Conservation (phyloP, 148 eudicot genomes). For the Chenopodium formosanum region DNA sequence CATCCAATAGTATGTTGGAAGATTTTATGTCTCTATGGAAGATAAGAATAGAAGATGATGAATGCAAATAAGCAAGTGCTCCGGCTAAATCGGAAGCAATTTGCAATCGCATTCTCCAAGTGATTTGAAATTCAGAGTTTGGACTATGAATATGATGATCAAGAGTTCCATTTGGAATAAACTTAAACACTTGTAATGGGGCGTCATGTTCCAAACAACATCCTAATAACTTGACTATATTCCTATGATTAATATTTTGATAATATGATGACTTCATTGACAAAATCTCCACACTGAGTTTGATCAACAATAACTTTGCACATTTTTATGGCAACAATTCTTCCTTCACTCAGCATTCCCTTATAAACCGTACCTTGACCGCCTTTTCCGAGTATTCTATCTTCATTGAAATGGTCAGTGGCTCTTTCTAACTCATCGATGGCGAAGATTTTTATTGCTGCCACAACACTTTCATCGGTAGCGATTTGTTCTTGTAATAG, state of each 20-base stretch:
- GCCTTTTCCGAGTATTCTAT: conserved; percentile 25
- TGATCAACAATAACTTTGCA: conserved; percentile 4
- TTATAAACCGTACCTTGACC: conserved; percentile 26
- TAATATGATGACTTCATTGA: conserved; percentile 25
- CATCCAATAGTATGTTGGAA: conserved; percentile 26
- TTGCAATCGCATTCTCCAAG: conserved; percentile 23
- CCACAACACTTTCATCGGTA: conserved; percentile 23
- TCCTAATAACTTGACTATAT: conserved; percentile 28
- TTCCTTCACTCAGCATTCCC: conserved; percentile 24
- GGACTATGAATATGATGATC: conserved; percentile 17
- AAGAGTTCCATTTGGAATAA: conserved; percentile 23
- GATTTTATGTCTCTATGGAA: conserved; percentile 31
- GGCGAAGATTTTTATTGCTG: conserved; percentile 19
- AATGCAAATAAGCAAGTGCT: conserved; percentile 25
- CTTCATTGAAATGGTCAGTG: conserved; percentile 20
- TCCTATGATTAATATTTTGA: conserved; percentile 29
- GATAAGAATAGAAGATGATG: conserved; percentile 19
- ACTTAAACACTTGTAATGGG: conserved; percentile 23
- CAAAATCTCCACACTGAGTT: conserved; percentile 13
- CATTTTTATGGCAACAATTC: conserved; percentile 26
- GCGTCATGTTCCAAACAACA: conserved; percentile 29
- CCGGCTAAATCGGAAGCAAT: conserved; percentile 20
- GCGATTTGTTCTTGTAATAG: conserved; percentile 12
- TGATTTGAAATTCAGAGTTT: conserved; percentile 11
- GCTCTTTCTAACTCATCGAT: conserved; percentile 15